These are phyloP conservation scores for Geotrichum aggregatum DNA, from an alignment of 1,139 yeast genomes.

Conservation along the genomic window DNA sequence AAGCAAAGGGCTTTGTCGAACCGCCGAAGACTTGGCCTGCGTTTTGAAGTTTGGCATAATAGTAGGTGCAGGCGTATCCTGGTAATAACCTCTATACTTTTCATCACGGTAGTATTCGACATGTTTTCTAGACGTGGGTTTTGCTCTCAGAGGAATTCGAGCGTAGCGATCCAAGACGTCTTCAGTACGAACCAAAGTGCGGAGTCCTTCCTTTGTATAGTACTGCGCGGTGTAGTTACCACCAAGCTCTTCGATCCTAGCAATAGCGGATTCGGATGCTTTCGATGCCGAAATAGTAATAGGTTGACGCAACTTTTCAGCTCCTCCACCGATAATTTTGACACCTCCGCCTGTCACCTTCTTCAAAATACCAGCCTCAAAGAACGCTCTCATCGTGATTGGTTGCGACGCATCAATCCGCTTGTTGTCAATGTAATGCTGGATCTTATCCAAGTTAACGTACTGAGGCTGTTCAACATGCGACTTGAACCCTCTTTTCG, in stretches of 20 bases:
- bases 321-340: conserved; percentile 69
- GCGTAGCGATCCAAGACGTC: conserved; percentile 65
- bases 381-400: conserved; percentile 69
- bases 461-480: conserved; percentile 35
- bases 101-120: conserved; percentile 71
- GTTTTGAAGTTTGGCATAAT: conserved; percentile 33
- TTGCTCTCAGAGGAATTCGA: conserved; percentile 75
- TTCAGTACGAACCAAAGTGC: conserved; percentile 74
- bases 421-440: conserved; percentile 40
- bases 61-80: conserved; percentile 35
- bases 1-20: conserved; percentile 31
- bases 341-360: conserved; percentile 77
- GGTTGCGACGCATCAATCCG: conserved; percentile 53
- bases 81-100: conserved; percentile 72
- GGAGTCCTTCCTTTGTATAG: conserved; percentile 59
- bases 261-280: conserved; percentile 73
- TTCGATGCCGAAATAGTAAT: conserved; percentile 74
- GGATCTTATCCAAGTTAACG: conserved; percentile 59
- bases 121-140: conserved; percentile 80
- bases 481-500: conserved; percentile 77
- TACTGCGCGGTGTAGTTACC: conserved; percentile 72
- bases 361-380: conserved; percentile 64
- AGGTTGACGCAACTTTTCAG: conserved; percentile 48
- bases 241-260: conserved; percentile 65
- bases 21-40: conserved; percentile 23